phyloP scores from a whole-genome alignment of 768 basidiomycete genomes.

The Lentinula aciculospora region DNA sequence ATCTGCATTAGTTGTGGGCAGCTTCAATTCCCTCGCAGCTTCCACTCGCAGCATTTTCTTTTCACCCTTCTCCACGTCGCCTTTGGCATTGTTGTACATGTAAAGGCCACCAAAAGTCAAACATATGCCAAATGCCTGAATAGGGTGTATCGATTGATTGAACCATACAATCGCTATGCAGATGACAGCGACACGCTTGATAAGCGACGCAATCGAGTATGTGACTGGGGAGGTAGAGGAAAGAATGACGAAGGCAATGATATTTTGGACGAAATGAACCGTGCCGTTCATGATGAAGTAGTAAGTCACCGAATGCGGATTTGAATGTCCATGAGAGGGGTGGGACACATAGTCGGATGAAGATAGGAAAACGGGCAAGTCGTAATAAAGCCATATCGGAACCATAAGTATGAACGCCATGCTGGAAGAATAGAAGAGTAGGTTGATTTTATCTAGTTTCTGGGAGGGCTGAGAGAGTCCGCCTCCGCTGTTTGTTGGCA shows the following conservation, averaged over 20 bases:
- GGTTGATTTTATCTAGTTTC: slow-evolving; percentile 95
- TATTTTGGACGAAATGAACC: slow-evolving; percentile 95
- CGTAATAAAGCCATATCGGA: slow-evolving; percentile 90
- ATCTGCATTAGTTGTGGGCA: slow-evolving; percentile 67
- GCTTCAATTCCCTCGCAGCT: slow-evolving; percentile 58
- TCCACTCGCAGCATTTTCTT: slow-evolving; percentile 77
- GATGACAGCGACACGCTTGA: slow-evolving; percentile 97
- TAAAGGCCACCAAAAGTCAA: slow-evolving; percentile 88
- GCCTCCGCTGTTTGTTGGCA: slow-evolving; percentile 59
- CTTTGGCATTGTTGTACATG: slow-evolving; percentile 94
- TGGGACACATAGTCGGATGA: slow-evolving; percentile 35
- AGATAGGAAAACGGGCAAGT: slow-evolving; percentile 65
- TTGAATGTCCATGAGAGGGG: slow-evolving; percentile 37
- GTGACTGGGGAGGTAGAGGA: slow-evolving; percentile 96
- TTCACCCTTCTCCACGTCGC: slow-evolving; percentile 91
- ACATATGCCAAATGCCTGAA: slow-evolving; percentile 87
- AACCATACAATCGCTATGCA: slow-evolving; percentile 98
- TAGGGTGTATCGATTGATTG: slow-evolving; percentile 72
- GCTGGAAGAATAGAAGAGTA: slow-evolving; percentile 89
- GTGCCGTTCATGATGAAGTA: slow-evolving; percentile 93
- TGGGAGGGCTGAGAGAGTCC: slow-evolving; percentile 36
- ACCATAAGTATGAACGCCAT: slow-evolving; percentile 96
- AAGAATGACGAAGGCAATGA: slow-evolving; percentile 95
- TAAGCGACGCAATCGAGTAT: slow-evolving; percentile 95
- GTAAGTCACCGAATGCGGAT: slow-evolving; percentile 62